These are phyloP conservation scores for Cyberlindnera petersonii DNA, from an alignment of 805 yeast species.

Conservation along the genomic window DNA sequence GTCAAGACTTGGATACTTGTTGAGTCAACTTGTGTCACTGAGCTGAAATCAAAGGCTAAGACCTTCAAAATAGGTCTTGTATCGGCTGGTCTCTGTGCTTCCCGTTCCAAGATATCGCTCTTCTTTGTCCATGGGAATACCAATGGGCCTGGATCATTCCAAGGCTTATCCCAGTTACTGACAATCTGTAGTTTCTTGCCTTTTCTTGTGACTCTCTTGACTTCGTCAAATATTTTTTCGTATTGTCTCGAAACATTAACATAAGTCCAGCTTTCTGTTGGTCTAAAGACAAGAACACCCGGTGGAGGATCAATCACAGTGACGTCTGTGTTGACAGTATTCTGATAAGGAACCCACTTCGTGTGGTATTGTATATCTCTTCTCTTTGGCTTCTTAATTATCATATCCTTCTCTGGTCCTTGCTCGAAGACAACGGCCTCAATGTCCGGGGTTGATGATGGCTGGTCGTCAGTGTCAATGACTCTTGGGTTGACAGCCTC, in stretches of 20 bases:
- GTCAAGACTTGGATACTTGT: slow-evolving; percentile 76
- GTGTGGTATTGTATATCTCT: slow-evolving; percentile 42
- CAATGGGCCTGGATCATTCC: slow-evolving; percentile 85
- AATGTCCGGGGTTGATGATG: slow-evolving; percentile 5
- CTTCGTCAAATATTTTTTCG: slow-evolving; percentile 65
- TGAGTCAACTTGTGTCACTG: slow-evolving; percentile 71
- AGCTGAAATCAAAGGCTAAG: slow-evolving; percentile 76
- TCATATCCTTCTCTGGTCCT: slow-evolving; percentile 1
- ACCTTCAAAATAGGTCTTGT: slow-evolving; percentile 64
- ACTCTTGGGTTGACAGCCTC: slow-evolving; percentile 65
- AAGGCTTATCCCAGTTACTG: slow-evolving; percentile 58
- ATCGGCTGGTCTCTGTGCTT: slow-evolving; percentile 32
- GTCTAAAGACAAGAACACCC: slow-evolving; percentile 83
- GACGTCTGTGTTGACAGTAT: slow-evolving; percentile 51
- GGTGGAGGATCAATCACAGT: slow-evolving; percentile 77
- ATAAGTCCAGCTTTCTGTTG: slow-evolving; percentile 76
- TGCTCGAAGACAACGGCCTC: slow-evolving; percentile 13
- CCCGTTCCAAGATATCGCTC: slow-evolving; percentile 20
- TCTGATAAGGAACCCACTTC: slow-evolving; percentile 65
- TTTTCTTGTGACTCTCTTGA: slow-evolving; percentile 55
- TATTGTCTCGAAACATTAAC: slow-evolving; percentile 74
- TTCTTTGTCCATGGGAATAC: slow-evolving; percentile 25
- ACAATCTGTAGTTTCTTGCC: slow-evolving; percentile 42
- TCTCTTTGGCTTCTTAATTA: slow-evolving; percentile 7
- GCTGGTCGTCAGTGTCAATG: slow-evolving; percentile 22